Base-by-base conservation (phyloP, 345 rosid species). In the Erucastrum elatum region DNA sequence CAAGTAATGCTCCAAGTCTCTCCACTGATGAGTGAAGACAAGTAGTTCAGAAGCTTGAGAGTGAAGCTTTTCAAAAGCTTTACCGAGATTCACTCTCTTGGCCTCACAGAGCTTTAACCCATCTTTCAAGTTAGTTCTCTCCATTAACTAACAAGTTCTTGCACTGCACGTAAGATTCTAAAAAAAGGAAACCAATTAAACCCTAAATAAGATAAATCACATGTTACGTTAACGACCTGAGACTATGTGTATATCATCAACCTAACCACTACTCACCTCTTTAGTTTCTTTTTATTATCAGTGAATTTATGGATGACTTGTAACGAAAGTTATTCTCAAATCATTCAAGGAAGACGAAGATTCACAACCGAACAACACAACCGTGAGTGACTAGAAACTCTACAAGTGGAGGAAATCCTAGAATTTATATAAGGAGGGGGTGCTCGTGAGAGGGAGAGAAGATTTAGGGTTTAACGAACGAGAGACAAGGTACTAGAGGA, bases 61-160 rank as follows among this genome's bases (percentile, higher is more conserved):
- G 12, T 37, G 33, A 6, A 72, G 0, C 67, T 12, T 59, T 9
- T 65, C 72, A 66, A 65, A 2, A 12, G 46, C 10, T 21, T 71
- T 41, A 33, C 84, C 74, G 8, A 85, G 15, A 55, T 31, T 70
- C 3, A 68, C 51, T 75, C 11, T 66, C 69, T 72, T 81, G 65
- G 61, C 11, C 29, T 74, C 75, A 13, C 33, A 33, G 13, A 76
- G 53, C 37, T 44, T 49, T 26, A 81, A n/a, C 65, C 64, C 86
- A 27, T 69, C 2, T 11, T 64, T 26, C 1, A 66, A 11, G 21
- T 33, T 72, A 4, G 58, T 56, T 16, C 44, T 70, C 26, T 66
- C 68, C 81, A 78, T 78, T 11, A n/a, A 3, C 8, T 6, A 55
- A 10, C 64, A 39, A 51, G 26, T 53, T 49, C 17, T 49, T 44